phyloP scores from a whole-genome alignment of 768 basidiomycete species.

The Mycena galericulata region DNA sequence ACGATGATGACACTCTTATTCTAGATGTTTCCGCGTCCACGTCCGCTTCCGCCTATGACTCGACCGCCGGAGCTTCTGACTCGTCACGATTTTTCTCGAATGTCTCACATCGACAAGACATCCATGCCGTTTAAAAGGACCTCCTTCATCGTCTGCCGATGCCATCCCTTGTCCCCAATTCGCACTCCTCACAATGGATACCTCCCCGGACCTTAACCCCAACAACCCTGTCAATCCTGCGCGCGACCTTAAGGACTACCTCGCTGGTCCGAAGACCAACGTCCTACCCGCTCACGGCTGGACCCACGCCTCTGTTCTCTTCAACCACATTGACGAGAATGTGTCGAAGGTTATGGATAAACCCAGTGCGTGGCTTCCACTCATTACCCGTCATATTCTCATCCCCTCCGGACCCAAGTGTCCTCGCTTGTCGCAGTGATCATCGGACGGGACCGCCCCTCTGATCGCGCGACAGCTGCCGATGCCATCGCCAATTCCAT shows the following conservation, averaged over 20 bases:
- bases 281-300: slow-evolving; percentile 10
- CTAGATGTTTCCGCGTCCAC: too few species aligned
- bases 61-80: too few species aligned
- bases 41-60: neutral
- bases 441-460: slow-evolving; percentile 5
- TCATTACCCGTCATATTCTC: neutral
- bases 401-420: neutral
- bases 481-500: neutral
- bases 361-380: neutral
- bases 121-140: neutral
- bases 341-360: slow-evolving; percentile 1
- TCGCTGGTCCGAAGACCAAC: slow-evolving; percentile 1
- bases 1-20: too few species aligned
- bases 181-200: neutral
- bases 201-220: neutral
- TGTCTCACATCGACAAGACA: slow-evolving; percentile 1
- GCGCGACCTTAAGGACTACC: slow-evolving; percentile 1
- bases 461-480: slow-evolving; percentile 6
- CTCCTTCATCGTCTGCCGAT: too few species aligned
- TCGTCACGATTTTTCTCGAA: slow-evolving; percentile 6
- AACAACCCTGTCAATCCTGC: neutral
- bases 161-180: neutral
- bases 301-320: neutral
- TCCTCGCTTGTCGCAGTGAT: slow-evolving; percentile 9
- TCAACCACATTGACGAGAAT: slow-evolving; percentile 10